Percentiles rank a stretch among this genome's conserved stretches.
Evolutionary conservation across 1,284 basidiomycete genomes (phyloP).

Genomic region (Sparassis latifolia): DNA sequence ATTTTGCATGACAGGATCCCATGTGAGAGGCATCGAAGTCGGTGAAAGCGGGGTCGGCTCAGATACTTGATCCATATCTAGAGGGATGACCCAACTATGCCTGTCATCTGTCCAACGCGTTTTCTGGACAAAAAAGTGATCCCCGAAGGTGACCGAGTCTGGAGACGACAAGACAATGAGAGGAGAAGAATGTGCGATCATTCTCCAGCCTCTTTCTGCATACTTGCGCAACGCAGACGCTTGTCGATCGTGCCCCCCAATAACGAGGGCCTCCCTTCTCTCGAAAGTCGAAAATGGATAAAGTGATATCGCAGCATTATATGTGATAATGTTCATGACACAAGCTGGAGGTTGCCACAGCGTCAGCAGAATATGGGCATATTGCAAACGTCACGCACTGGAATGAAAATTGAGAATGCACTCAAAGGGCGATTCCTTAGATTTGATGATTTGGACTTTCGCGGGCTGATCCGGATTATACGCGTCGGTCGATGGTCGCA

Average conservation of each 20-base stretch:
- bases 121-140: neutral
- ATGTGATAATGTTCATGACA: constrained; percentile 39
- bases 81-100: constrained; percentile 21
- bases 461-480: neutral
- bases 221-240: constrained; percentile 14
- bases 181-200: constrained; percentile 4
- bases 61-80: constrained; percentile 14
- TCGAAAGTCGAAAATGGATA: constrained; percentile 30
- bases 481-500: constrained; percentile 1
- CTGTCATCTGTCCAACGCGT: constrained; percentile 18
- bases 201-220: constrained; percentile 14
- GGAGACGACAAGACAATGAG: constrained; percentile 2
- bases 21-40: too few relatives aligned
- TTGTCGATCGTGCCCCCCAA: constrained; percentile 1
- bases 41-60: neutral
- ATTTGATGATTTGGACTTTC: constrained; percentile 9
- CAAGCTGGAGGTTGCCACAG: constrained; percentile 25
- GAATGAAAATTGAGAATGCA: constrained; percentile 32
- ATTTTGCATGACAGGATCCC: too few relatives aligned
- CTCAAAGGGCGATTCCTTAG: constrained; percentile 13
- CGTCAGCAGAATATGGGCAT: too few relatives aligned
- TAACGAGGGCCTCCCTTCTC: constrained; percentile 8
- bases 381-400: constrained; percentile 24
- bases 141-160: neutral
- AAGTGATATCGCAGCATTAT: constrained; percentile 26